Evolutionary conservation across 768 basidiomycete species (phyloP), one percentile per base, ranked within the genome.

Genomic region (Macrolepiota albuminosa): DNA sequence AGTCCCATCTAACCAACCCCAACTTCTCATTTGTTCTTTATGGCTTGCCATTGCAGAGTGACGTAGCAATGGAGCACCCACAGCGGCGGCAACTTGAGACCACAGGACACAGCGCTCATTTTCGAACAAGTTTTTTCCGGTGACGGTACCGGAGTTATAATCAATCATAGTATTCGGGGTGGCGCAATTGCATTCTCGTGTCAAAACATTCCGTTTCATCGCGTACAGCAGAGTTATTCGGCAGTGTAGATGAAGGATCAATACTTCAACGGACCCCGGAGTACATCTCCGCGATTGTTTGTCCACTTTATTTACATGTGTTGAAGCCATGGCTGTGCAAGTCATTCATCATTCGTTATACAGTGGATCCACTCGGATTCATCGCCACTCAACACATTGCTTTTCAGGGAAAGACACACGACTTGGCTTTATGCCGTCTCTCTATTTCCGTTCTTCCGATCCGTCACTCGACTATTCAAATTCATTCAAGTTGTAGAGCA

Each of bases 241-340:
- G 31, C 11, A 39, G 6, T 24, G 13, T 4, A 59, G 34, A 14
- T 46, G 13, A 40, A 54, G 53, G 47, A 60, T 55, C 47, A 55
- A 49, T 18, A 39, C 14, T 4, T 54, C 13, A 26, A 50, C n/a
- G 37, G 49, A 33, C 40, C 34, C 21, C 21, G 21, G 21, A 21
- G 21, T 1, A 21, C 21, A 21, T 21, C 21, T 21, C 21, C 21
- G 39, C n/a, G 40, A 18, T 16, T 6, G 11, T 18, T 43, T 34
- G 50, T 51, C 21, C n/a, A 3, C 34, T 13, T 29, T 60, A 24
- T 45, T 60, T 60, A 18, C 21, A 7, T 33, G 31, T 60, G 4
- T 60, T 56, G 6, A 29, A 45, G 49, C 33, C 59, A 60, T 56
- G 54, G 53, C 59, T 56, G 59, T 60, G 59, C 40, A 60, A 60